Conservation (phyloP, 208 protist species). For the Trypanosoma boissoni region DNA sequence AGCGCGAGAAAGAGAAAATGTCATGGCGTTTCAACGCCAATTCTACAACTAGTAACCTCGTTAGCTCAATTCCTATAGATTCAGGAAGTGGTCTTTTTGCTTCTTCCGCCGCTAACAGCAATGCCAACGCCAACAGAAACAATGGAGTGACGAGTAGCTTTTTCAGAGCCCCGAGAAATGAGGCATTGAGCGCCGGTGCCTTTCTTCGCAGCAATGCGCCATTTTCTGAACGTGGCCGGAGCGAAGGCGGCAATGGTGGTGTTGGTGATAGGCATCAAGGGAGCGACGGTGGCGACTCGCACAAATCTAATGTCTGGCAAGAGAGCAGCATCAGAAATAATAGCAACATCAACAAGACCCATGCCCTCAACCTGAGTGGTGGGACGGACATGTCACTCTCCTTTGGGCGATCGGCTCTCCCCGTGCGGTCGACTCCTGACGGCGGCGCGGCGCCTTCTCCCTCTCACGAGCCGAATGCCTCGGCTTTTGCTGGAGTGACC, state of each 20-base stretch:
- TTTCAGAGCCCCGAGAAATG: background rate
- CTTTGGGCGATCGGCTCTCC: too few species aligned
- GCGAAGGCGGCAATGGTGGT: background rate
- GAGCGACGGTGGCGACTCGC: background rate
- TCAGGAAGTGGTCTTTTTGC: background rate
- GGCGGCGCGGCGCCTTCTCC: too few species aligned
- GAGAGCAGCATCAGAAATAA: too few species aligned
- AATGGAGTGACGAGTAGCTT: conserved; percentile 30
- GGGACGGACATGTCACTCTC: too few species aligned
- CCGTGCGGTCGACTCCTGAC: too few species aligned
- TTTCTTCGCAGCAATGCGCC: conserved; percentile 57
- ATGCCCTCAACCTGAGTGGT: too few species aligned
- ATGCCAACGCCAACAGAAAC: conserved; percentile 96
- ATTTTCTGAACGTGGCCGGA: too few species aligned
- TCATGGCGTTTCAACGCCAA: conserved; percentile 55
- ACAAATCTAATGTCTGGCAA: too few species aligned
- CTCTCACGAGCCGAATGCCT: background rate
- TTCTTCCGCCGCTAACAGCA: conserved; percentile 74
- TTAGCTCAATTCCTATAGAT: conserved; percentile 8
- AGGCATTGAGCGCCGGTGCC: conserved; percentile 32
- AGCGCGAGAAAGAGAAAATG: conserved; percentile 5
- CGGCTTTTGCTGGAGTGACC: background rate
- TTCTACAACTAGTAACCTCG: conserved; percentile 10
- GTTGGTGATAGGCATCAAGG: background rate
- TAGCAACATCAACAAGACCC: too few species aligned